Base-by-base conservation (phyloP, 495 filamentous ascomycete species). In the Cercophora samala region DNA sequence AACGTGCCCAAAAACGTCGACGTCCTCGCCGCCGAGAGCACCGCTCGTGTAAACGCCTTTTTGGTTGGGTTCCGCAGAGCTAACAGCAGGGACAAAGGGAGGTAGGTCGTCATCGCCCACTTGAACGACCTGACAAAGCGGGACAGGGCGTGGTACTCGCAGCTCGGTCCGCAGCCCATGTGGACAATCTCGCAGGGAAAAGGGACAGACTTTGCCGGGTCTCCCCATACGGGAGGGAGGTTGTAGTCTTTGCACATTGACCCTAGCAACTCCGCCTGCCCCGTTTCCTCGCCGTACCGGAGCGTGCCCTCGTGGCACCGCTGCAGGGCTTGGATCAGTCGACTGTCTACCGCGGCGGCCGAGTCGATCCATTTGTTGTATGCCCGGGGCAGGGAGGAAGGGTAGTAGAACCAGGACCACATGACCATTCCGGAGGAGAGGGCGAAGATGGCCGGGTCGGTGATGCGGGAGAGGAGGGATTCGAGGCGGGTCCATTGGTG, bases 151-250 rank as follows among this genome's bases (percentile, higher is more conserved):
- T 97, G 91, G 68, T 81, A 82, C 74, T 97, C 92, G 76, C 93
- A 97, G 66, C 78, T 90, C 2, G 87, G 83, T 23, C 91, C 90
- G 65, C 82, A 83, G 62, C 90, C 90, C 87, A 91, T 91, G 73
- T 97, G 93, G 23, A 97, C 91, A 71, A 97, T 79, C 77, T 93
- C 88, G 79, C 93, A 97, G 5, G 92, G 93, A 66, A 95, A 91
- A 0, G 92, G 93, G 26, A 88, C 77, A 0, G 89, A 86, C 59
- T 84, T 82, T 29, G 82, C 82, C 1, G 93, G 93, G 74, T 97
- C 91, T 13, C 92, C 93, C 87, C 90, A 93, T 64, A 77, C 76
- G 1, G 83, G 64, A 1, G 93, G 92, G 81, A 86, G 87, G 60
- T 78, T 76, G 76, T 89, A 89, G 69, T 96, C 91, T 60, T 77